These are phyloP conservation scores for Fusarium verrucosum DNA, from an alignment of 2,329 filamentous ascomycete species.

Conservation along the genomic window DNA sequence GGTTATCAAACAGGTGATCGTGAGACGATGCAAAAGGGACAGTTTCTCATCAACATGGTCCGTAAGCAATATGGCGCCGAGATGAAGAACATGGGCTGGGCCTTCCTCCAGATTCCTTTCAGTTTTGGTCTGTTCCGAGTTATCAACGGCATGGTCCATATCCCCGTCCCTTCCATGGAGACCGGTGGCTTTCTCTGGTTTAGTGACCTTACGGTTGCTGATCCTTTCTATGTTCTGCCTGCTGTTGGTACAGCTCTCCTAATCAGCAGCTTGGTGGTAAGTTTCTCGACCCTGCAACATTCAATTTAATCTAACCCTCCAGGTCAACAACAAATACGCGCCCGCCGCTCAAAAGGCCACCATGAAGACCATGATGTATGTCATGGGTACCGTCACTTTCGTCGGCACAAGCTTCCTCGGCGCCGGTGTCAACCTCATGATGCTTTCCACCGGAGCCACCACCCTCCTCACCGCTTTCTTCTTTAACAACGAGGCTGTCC, in stretches of 20 bases:
- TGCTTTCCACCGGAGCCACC: slow-evolving; percentile 52
- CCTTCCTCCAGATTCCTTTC: slow-evolving; percentile 66
- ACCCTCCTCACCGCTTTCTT: slow-evolving; percentile 51
- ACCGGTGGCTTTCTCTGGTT: slow-evolving; percentile 81
- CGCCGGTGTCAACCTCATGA: slow-evolving; percentile 60
- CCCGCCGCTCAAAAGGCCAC: slow-evolving; percentile 49
- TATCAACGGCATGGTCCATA: slow-evolving; percentile 73
- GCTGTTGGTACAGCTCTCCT: slow-evolving; percentile 65
- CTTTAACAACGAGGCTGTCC: slow-evolving; percentile 52
- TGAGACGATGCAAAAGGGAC: slow-evolving; percentile 50
- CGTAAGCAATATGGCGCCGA: slow-evolving; percentile 50
- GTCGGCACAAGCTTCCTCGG: slow-evolving; percentile 59
- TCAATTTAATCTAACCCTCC: slow-evolving; percentile 20
- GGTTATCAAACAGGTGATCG: slow-evolving; percentile 55
- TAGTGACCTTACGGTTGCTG: slow-evolving; percentile 75
- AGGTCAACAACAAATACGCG: slow-evolving; percentile 51
- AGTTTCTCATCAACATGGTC: slow-evolving; percentile 50
- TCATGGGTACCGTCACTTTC: slow-evolving; percentile 57
- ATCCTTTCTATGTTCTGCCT: slow-evolving; percentile 83
- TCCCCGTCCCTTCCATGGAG: slow-evolving; percentile 84
- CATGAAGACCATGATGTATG: slow-evolving; percentile 54
- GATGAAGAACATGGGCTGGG: slow-evolving; percentile 50
- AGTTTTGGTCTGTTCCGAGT: slow-evolving; percentile 85
- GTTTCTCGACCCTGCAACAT: slow-evolving; percentile 12
- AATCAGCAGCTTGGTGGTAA: slow-evolving; percentile 64